Base-by-base conservation (phyloP, 176 grass and related monocot genomes). In the Carex pumila region DNA sequence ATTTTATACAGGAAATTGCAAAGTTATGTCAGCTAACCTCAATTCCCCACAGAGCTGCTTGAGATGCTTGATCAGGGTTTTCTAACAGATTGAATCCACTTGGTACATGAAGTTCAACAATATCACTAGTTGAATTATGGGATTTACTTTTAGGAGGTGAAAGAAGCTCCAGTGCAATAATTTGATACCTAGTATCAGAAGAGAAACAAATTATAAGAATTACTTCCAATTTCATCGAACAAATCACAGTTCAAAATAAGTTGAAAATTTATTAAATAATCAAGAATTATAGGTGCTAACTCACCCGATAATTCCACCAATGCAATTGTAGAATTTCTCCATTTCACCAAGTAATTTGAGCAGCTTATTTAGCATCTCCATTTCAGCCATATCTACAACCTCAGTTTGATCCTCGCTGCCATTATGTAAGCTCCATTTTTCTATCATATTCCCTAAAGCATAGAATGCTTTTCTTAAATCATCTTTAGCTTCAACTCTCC, bases 261-360 rank as follows among this genome's bases (percentile, higher is more conserved):
- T 21, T 34, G n/a, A 63, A 85, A 82, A 37, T 55, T 50, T 84
- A 14, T 10, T 7, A 32, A 57, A 36, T 4, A 62, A 32, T 0
- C 39, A 84, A 37, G 15, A 72, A 85, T 52, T 75, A 3, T 41
- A 30, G 58, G 25, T 71, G 17, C 65, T 80, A 55, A 82, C 89
- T 95, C 64, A 98, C 95, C 95, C 95, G 68, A 98, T 89, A 84
- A 98, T 95, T 39, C 95, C 95, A 32, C 95, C 95, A 79, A 98
- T 94, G 89, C 91, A 98, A 81, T 93, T 84, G 12, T 98, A 94
- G 71, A 98, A 98, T 67, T 90, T 81, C 25, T 98, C 92, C 54
- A 95, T 88, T 86, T 86, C 91, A 6, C 70, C 76, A 7, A 98
- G 87, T 78, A 89, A 91, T 43, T 92, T 93, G 36, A 98, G 93